A percentile compares a stretch with the other conserved stretches of the same genome.
phyloP scores from a whole-genome alignment of 441 rosid genomes.

The Populus hybrid region DNA sequence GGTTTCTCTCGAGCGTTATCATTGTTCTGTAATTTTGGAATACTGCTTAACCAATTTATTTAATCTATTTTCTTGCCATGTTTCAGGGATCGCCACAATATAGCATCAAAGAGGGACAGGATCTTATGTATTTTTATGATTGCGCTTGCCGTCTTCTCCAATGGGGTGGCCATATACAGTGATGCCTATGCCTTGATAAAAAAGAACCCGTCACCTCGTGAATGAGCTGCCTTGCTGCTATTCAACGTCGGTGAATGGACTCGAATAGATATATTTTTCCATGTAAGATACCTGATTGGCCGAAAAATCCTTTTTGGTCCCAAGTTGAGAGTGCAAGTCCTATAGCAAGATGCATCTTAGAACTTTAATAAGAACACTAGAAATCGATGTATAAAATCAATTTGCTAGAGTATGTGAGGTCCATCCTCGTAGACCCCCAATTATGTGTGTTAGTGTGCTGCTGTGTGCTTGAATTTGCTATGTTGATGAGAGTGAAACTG shows the following conservation, averaged over 20 bases:
- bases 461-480: constrained; percentile 7
- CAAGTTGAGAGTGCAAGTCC: constrained; percentile 9
- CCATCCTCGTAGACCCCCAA: neutral
- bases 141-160: constrained; percentile 70
- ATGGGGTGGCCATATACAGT: constrained; percentile 66
- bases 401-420: neutral
- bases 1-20: neutral
- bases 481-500: constrained; percentile 1
- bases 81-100: constrained; percentile 67
- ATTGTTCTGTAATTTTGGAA: neutral
- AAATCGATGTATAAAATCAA: constrained; percentile 13
- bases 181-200: constrained; percentile 67
- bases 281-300: neutral
- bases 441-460: neutral
- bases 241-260: neutral
- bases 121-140: constrained; percentile 59
- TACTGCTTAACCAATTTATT: neutral
- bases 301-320: constrained; percentile 4
- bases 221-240: constrained; percentile 21
- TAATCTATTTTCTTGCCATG: neutral
- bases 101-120: constrained; percentile 66
- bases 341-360: neutral
- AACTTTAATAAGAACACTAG: constrained; percentile 11
- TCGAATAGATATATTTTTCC: neutral
- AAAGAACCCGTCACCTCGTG: constrained; percentile 38